Percentiles rank a stretch among this genome's conserved stretches.
Evolutionary conservation across 768 basidiomycete species (phyloP).

Genomic region (Hygrophorus russula): DNA sequence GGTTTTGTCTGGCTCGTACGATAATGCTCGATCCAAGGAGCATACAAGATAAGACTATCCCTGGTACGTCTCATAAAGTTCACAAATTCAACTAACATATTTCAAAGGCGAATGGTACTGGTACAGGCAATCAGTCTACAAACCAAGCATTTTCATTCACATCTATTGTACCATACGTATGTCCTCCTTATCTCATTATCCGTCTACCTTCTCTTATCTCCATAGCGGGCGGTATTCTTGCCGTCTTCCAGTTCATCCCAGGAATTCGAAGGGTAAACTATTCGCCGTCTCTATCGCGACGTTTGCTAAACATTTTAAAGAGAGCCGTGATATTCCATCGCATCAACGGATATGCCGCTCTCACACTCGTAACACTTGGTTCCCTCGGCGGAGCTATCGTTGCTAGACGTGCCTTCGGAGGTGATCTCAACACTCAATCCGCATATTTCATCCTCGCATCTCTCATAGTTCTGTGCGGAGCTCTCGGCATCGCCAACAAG

Average conservation of each 20-base stretch:
- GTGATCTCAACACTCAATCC: slow-evolving; percentile 16
- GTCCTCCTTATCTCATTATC: slow-evolving; percentile 1
- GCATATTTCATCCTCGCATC: slow-evolving; percentile 14
- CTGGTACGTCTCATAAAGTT: slow-evolving; percentile 1
- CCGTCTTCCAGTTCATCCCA: slow-evolving; percentile 16
- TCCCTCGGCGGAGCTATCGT: slow-evolving; percentile 13
- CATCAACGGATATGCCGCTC: slow-evolving; percentile 14
- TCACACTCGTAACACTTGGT: slow-evolving; percentile 11
- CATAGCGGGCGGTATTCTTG: slow-evolving; percentile 14
- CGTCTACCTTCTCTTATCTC: not conserved
- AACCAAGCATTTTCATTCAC: slow-evolving; percentile 14
- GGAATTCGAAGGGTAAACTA: slow-evolving; percentile 14
- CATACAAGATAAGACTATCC: slow-evolving; percentile 1
- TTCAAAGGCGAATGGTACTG: slow-evolving; percentile 17
- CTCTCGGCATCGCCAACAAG: slow-evolving; percentile 14
- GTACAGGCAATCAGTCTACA: slow-evolving; percentile 12
- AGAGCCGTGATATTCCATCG: slow-evolving; percentile 13
- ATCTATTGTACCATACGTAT: slow-evolving; percentile 16
- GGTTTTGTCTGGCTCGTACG: slow-evolving; percentile 14
- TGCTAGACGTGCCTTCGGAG: slow-evolving; percentile 13
- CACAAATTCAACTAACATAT: not conserved
- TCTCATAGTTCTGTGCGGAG: slow-evolving; percentile 11
- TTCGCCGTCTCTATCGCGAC: not conserved
- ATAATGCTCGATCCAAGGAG: slow-evolving; percentile 11
- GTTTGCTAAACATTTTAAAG: slow-evolving; percentile 4